Base-by-base conservation (phyloP, 2,329 filamentous ascomycete species). In the Rasamsonia emersonii region DNA sequence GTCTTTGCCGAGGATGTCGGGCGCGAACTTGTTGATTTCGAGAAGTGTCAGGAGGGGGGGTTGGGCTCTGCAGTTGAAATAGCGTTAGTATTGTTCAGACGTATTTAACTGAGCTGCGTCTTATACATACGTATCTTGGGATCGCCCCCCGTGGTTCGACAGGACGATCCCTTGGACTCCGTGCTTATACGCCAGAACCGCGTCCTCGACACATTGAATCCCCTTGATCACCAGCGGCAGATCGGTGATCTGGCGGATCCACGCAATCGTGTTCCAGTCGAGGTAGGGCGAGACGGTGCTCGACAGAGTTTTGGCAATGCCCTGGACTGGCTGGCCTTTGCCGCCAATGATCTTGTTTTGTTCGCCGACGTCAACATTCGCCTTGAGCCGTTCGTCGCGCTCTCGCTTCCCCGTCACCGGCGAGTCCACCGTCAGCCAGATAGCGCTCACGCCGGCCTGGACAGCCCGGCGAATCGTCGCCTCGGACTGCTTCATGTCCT, bases 21-120 rank as follows among this genome's bases (percentile, higher is more conserved):
- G 77, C 24, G 70, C 75, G 40, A 69, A 70, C 42, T 67, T 67
- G 36, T 75, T 75, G 39, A 82, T 62, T 54, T 83, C 77, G 1
- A 82, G 54, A 3, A 82, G 49, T 0, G 75, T 67, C 19, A 80
- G 50, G 18, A 82, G 63, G 1, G 71, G 66, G 0, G 77, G 41
- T 39, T 56, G 51, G 3, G 53, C 46, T 2, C 46, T 51, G 18
- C 8, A 25, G 17, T 11, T 4, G 16, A 18, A 9, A 18, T 8
- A 13, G 15, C 7, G 15, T 9, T 7, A n/a, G 28, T 15, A 25
- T 9, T 29, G n/a, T n/a, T n/a, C n/a, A n/a, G n/a, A n/a, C n/a
- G n/a, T n/a, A n/a, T n/a, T n/a, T n/a, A n/a, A n/a, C n/a, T n/a
- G n/a, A n/a, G n/a, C n/a, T n/a, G n/a, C n/a, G n/a, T n/a, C n/a